These are phyloP conservation scores for Lipomyces yamadae DNA, from an alignment of 805 yeast species.

Conservation along the genomic window DNA sequence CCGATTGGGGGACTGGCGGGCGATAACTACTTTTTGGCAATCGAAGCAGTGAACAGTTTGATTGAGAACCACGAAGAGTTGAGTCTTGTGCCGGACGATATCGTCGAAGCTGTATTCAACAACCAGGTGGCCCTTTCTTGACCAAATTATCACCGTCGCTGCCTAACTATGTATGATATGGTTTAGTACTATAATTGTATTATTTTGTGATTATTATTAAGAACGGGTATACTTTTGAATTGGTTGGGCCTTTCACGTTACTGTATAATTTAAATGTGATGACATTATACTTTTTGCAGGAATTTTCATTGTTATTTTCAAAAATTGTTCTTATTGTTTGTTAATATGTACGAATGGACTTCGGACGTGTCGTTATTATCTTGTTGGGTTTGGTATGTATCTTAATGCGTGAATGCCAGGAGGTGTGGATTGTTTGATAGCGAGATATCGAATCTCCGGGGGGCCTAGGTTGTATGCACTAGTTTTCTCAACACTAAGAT, in stretches of 20 bases:
- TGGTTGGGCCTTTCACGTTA: constrained; percentile 3
- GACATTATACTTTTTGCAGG: not conserved
- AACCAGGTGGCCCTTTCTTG: not conserved
- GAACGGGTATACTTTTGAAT: not conserved
- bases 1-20: constrained; percentile 53
- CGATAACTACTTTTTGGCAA: constrained; percentile 78
- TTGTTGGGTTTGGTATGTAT: constrained; percentile 5
- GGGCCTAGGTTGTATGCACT: not conserved
- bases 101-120: constrained; percentile 44
- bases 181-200: not conserved
- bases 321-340: not conserved
- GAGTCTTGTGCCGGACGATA: constrained; percentile 72
- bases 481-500: not conserved
- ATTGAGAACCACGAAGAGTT: constrained; percentile 82
- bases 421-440: not conserved
- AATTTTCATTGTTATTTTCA: too few species aligned
- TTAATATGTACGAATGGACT: not conserved
- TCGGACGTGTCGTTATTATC: not conserved
- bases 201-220: not conserved
- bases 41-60: constrained; percentile 84
- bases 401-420: constrained; percentile 1
- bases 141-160: not conserved
- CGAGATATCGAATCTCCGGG: not conserved
- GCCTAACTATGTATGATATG: not conserved
- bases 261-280: constrained; percentile 3